A percentile compares a stretch with the other conserved stretches of the same genome.
These are phyloP conservation scores for Xylaria sp. DNA, from an alignment of 2,329 filamentous ascomycete genomes.

Conservation along the genomic window DNA sequence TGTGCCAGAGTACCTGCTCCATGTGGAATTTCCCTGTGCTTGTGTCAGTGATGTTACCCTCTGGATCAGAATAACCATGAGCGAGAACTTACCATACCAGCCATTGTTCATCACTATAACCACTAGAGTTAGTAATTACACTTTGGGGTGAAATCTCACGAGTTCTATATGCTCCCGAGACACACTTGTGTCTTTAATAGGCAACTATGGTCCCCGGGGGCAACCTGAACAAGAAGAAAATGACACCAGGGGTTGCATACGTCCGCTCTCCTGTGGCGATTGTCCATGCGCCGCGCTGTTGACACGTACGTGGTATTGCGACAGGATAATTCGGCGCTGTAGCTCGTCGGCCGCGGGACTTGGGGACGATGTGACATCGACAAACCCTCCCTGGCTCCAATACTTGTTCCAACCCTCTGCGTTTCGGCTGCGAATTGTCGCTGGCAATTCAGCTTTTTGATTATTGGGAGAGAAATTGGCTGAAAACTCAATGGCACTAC, in stretches of 20 bases:
- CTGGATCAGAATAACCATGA: not conserved
- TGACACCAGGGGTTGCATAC: too few relatives aligned
- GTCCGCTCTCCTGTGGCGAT: slow-evolving; percentile 50
- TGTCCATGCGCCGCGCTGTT: slow-evolving; percentile 47
- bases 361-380: slow-evolving; percentile 47
- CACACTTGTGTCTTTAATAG: too few relatives aligned
- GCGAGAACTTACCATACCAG: slow-evolving; percentile 48
- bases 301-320: slow-evolving; percentile 51
- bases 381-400: slow-evolving; percentile 49
- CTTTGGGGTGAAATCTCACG: too few relatives aligned
- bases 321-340: slow-evolving; percentile 50
- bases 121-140: too few relatives aligned
- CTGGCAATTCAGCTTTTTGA: slow-evolving; percentile 34
- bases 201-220: too few relatives aligned
- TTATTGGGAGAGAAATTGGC: slow-evolving; percentile 44
- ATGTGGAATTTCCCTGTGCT: slow-evolving; percentile 47
- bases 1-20: slow-evolving; percentile 53
- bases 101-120: slow-evolving; percentile 55
- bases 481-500: slow-evolving; percentile 39
- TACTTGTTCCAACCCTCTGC: slow-evolving; percentile 42
- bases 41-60: not conserved
- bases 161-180: too few relatives aligned
- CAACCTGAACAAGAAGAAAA: too few relatives aligned
- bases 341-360: slow-evolving; percentile 48
- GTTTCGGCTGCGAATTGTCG: slow-evolving; percentile 35